A percentile compares a stretch with the other conserved stretches of the same genome.
Conservation (phyloP, 1,284 basidiomycete species). For the Trametes hirsuta region DNA sequence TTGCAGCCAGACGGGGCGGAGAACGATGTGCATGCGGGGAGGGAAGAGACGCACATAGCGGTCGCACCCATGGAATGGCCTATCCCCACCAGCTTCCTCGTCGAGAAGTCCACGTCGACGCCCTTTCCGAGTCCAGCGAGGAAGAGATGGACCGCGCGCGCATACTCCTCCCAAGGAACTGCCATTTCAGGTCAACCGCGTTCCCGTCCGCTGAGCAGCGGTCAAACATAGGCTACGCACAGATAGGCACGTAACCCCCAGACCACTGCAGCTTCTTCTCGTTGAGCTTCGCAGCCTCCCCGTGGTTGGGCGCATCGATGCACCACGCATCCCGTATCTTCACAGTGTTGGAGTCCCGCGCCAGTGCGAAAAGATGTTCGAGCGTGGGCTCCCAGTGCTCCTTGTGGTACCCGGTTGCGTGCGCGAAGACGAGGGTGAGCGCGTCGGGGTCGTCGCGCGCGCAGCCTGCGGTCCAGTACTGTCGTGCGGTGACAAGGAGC, state of each 20-base stretch:
- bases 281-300: constrained; percentile 54
- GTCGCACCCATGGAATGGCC: constrained; percentile 47
- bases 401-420: constrained; percentile 58
- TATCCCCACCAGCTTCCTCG: constrained; percentile 39
- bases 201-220: neutral
- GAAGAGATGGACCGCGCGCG: constrained; percentile 37
- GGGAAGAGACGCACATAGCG: constrained; percentile 33
- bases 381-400: constrained; percentile 60
- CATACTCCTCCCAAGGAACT: constrained; percentile 44
- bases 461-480: constrained; percentile 30
- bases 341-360: constrained; percentile 3
- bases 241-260: constrained; percentile 44
- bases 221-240: constrained; percentile 34
- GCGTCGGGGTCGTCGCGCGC: constrained; percentile 43
- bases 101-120: constrained; percentile 38
- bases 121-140: constrained; percentile 38
- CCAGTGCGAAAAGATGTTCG: constrained; percentile 43
- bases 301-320: constrained; percentile 59
- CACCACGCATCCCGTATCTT: constrained; percentile 55
- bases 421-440: constrained; percentile 51
- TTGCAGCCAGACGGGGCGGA: too few relatives aligned
- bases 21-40: neutral
- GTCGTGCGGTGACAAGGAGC: neutral
- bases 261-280: constrained; percentile 41
- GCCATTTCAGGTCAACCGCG: neutral